Evolutionary conservation across 768 basidiomycete genomes (phyloP), one percentile per base, ranked within the genome.

Genomic region (Paxillus ammoniavirescens): DNA sequence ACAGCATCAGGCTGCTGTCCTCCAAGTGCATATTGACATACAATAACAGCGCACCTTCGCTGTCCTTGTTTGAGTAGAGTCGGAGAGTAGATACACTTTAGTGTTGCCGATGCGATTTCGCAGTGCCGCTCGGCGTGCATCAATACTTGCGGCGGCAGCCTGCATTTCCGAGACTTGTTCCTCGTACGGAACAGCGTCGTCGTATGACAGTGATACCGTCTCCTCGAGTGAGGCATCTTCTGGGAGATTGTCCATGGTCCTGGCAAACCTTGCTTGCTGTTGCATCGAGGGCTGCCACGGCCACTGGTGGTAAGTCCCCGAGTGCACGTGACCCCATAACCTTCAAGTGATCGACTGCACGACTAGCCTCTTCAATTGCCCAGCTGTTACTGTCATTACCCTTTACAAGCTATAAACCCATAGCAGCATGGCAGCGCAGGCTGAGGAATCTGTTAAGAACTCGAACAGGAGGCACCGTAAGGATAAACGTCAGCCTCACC

Each of bases 381-480:
- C 7, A 2, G 7, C 9, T 31, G 31, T 10, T 5, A 10, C 31
- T 31, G 31, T 4, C 31, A 8, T 31, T 31, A 10, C 8, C 28
- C 31, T 18, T 41, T 12, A 28, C 21, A 8, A 31, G 17, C 31
- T 13, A 7, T 28, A 50, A 8, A 12, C 35, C 17, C 47, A 10
- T 18, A 8, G 31, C 45, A 14, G 18, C n/a, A 72, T 72, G 70
- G 57, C 64, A 0, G 42, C 56, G n/a, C 48, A 57, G 35, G 41
- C 38, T 42, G 70, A 75, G 38, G 77, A 76, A 56, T 61, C 61
- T 4, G 71, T 72, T 8, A 77, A 82, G 37, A 91, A 79, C 71
- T 93, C 95, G 72, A 94, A 93, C 75, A 94, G 93, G 75, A 77
- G 82, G 42, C 88, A 92, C 69, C 80, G 94, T 57, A 97, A 97